A percentile compares a stretch with the other conserved stretches of the same genome.
phyloP scores from a whole-genome alignment of 768 basidiomycete genomes.

The Coprinopsis marcescibilis region DNA sequence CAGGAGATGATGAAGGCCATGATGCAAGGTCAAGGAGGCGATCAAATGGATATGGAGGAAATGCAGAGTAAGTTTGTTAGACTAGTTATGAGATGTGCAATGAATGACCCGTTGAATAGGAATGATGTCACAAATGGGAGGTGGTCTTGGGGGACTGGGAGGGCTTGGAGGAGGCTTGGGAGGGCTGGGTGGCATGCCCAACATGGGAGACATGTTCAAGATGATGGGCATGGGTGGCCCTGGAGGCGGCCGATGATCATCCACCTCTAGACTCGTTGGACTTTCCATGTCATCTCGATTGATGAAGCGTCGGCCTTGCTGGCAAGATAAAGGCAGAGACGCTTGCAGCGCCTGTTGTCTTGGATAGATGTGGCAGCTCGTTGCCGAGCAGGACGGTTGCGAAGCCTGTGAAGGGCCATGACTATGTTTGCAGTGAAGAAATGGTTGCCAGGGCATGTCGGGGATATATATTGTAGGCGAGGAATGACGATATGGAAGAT shows the following conservation, averaged over 20 bases:
- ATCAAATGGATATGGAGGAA: slow-evolving; percentile 88
- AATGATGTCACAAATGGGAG: slow-evolving; percentile 87
- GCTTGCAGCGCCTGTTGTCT: slow-evolving; percentile 73
- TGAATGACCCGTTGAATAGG: slow-evolving; percentile 33
- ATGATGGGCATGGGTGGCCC: slow-evolving; percentile 78
- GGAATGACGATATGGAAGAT: slow-evolving; percentile 48
- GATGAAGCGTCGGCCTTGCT: slow-evolving; percentile 63
- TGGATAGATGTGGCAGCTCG: slow-evolving; percentile 49
- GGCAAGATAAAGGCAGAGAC: slow-evolving; percentile 73
- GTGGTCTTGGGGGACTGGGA: slow-evolving; percentile 54
- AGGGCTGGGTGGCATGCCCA: slow-evolving; percentile 43
- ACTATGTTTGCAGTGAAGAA: slow-evolving; percentile 43
- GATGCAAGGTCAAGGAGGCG: slow-evolving; percentile 93
- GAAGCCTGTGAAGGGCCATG: slow-evolving; percentile 56
- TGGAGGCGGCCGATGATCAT: slow-evolving; percentile 26
- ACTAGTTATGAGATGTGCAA: not conserved
- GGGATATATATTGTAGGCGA: slow-evolving; percentile 57
- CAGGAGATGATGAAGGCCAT: slow-evolving; percentile 98
- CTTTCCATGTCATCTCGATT: slow-evolving; percentile 52
- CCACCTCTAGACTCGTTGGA: slow-evolving; percentile 10
- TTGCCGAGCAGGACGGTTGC: slow-evolving; percentile 56
- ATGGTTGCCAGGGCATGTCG: slow-evolving; percentile 53
- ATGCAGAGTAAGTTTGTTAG: slow-evolving; percentile 66
- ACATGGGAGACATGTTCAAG: slow-evolving; percentile 77
- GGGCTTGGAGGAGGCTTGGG: slow-evolving; percentile 40